Evolutionary conservation across 2,329 filamentous ascomycete genomes (phyloP).

Genomic region (Aureobasidium sp.): DNA sequence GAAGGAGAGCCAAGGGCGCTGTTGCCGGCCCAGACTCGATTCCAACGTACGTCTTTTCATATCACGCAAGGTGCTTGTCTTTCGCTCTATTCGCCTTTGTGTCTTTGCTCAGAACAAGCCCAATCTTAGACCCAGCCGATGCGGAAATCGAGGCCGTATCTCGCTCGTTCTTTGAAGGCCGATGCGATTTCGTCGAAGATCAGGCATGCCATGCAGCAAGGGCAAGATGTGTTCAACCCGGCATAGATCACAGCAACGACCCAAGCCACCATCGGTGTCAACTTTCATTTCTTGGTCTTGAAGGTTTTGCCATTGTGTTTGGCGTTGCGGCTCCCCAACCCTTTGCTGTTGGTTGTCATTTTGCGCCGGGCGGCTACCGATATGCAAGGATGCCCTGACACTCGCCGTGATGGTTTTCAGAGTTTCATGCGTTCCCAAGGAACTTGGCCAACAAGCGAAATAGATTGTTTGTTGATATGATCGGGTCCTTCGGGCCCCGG

Average conservation of each 20-base stretch:
- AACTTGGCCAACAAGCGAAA: neutral
- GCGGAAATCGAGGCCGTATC: neutral
- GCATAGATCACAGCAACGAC: neutral
- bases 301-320: slow-evolving; percentile 1
- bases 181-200: neutral
- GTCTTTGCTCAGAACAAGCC: neutral
- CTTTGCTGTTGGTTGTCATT: neutral
- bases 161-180: neutral
- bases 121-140: neutral
- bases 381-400: neutral
- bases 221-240: neutral
- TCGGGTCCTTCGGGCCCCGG: neutral
- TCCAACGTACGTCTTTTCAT: neutral
- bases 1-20: neutral
- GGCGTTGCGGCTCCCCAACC: neutral
- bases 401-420: neutral
- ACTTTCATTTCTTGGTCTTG: neutral
- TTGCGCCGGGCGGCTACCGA: neutral
- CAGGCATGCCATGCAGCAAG: neutral
- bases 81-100: neutral
- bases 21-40: neutral
- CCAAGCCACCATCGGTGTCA: neutral
- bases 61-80: neutral
- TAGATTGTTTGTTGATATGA: neutral
- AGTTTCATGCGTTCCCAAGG: neutral